These are phyloP conservation scores for Globisporangium splendens DNA, from an alignment of 352 stramenopile genomes.

Conservation along the genomic window DNA sequence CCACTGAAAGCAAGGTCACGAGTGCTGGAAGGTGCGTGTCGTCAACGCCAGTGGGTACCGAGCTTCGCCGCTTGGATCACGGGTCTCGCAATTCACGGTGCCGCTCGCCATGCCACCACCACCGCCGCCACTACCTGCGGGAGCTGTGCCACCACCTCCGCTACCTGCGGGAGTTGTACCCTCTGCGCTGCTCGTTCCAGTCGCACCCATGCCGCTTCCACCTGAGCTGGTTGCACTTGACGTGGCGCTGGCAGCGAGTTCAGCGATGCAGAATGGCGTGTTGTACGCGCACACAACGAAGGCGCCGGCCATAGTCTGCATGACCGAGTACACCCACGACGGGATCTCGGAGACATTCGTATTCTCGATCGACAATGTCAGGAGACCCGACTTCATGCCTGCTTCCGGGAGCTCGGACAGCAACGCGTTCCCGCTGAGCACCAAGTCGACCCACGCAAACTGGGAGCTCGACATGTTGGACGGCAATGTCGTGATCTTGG, in stretches of 20 bases:
- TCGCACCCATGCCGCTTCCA: not conserved
- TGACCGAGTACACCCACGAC: conserved; percentile 6
- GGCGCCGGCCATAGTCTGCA: not conserved
- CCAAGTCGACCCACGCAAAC: conserved; percentile 19
- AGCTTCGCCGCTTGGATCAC: conserved; percentile 22
- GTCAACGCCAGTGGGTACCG: conserved; percentile 26
- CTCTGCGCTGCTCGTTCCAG: not conserved
- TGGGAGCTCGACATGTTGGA: conserved; percentile 17
- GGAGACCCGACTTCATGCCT: conserved; percentile 8
- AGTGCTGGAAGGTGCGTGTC: conserved; percentile 13
- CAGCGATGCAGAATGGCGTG: conserved; percentile 25
- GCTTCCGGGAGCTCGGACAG: conserved; percentile 9
- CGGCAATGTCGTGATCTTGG: conserved; percentile 15
- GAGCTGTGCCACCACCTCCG: not conserved
- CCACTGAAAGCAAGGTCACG: not conserved
- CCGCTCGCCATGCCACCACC: not conserved
- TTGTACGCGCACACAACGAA: conserved; percentile 29
- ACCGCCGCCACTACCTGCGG: not conserved
- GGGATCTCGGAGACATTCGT: conserved; percentile 18
- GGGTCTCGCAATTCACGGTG: conserved; percentile 21
- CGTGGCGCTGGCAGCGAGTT: not conserved
- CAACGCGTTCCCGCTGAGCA: conserved; percentile 11
- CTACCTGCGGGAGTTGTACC: not conserved
- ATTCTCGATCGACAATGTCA: conserved; percentile 33
- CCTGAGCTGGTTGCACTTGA: not conserved